phyloP scores from a whole-genome alignment of 2,329 filamentous ascomycete species.

The Cladorrhinum sp. region DNA sequence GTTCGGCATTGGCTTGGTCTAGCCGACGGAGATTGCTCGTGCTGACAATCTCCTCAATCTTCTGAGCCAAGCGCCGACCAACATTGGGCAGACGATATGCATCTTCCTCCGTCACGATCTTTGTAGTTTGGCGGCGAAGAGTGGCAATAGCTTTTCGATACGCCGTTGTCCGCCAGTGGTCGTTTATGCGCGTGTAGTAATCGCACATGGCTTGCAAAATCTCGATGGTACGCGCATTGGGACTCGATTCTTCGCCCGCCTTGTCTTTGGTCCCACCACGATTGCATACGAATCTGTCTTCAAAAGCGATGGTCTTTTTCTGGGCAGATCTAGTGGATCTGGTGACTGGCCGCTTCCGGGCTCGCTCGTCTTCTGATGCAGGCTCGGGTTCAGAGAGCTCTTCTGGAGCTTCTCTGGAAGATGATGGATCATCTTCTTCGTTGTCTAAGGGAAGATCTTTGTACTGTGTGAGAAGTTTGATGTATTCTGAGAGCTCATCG shows the following conservation, averaged over 20 bases:
- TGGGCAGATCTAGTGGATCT: constrained; percentile 22
- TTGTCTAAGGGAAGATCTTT: constrained; percentile 56
- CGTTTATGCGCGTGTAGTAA: constrained; percentile 71
- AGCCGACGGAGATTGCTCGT: constrained; percentile 70
- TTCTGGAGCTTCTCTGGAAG: constrained; percentile 21
- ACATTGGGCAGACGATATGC: constrained; percentile 67
- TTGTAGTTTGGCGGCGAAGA: constrained; percentile 61
- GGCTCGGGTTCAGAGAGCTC: constrained; percentile 23
- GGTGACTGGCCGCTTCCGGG: constrained; percentile 26
- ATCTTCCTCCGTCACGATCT: constrained; percentile 66
- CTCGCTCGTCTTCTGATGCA: constrained; percentile 30
- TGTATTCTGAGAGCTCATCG: constrained; percentile 63
- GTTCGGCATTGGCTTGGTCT: constrained; percentile 66
- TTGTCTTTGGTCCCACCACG: constrained; percentile 46
- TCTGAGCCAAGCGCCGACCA: constrained; percentile 69
- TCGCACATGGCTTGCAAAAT: constrained; percentile 74
- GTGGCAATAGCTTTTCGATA: constrained; percentile 77
- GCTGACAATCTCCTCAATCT: constrained; percentile 84
- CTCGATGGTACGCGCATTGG: constrained; percentile 73
- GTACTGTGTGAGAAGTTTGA: constrained; percentile 59
- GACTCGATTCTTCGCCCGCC: constrained; percentile 49
- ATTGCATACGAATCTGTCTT: constrained; percentile 55
- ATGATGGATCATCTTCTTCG: constrained; percentile 41
- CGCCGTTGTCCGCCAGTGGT: constrained; percentile 71
- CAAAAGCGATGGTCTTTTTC: constrained; percentile 34